Evolutionary conservation across 352 stramenopile species (phyloP).

Genomic region (Phytophthora pini): DNA sequence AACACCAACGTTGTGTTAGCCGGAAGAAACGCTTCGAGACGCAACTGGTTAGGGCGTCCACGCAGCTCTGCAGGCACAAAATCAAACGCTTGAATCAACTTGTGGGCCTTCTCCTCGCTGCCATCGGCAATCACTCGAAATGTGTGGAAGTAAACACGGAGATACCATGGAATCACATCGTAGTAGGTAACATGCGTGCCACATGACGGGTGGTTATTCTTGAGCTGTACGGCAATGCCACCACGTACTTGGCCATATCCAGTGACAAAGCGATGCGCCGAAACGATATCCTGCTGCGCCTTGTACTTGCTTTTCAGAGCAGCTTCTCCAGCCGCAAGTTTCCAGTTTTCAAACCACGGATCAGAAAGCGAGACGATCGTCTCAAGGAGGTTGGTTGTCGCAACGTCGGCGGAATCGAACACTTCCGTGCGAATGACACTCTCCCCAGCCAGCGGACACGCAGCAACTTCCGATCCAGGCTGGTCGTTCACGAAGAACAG

Average conservation of each 20-base stretch:
- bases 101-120: constrained; percentile 14
- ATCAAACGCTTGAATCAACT: constrained; percentile 37
- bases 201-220: constrained; percentile 61
- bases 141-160: constrained; percentile 82
- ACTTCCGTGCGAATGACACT: constrained; percentile 52
- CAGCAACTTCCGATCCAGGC: constrained; percentile 18
- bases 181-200: constrained; percentile 71
- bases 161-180: constrained; percentile 83
- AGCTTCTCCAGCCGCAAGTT: constrained; percentile 16
- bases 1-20: constrained; percentile 64
- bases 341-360: constrained; percentile 38
- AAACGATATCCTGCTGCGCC: constrained; percentile 43
- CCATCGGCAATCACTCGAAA: constrained; percentile 36
- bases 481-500: constrained; percentile 50
- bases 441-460: constrained; percentile 47
- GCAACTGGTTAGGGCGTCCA: constrained; percentile 63
- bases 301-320: constrained; percentile 13
- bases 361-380: constrained; percentile 8
- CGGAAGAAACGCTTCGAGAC: constrained; percentile 57
- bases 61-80: constrained; percentile 72
- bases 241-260: constrained; percentile 79
- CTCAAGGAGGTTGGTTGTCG: constrained; percentile 36
- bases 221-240: constrained; percentile 69
- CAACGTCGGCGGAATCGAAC: not conserved
- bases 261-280: constrained; percentile 77